Conservation (phyloP, 345 rosid species). For the Melastoma malabathricum region DNA sequence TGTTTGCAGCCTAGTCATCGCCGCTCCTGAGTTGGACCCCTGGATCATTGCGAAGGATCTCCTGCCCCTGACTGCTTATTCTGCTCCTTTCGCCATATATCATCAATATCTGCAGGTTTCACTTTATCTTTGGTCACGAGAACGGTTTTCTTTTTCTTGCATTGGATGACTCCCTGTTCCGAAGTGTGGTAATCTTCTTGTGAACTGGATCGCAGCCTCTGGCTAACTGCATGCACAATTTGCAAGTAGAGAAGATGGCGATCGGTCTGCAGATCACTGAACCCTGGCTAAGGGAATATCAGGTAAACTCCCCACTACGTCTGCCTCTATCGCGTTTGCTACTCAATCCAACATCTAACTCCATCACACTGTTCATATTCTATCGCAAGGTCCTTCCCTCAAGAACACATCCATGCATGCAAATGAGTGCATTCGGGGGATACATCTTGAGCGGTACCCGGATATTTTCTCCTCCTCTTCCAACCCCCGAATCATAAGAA, state of each 20-base stretch:
- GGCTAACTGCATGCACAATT: slow-evolving; percentile 76
- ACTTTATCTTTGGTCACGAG: background rate
- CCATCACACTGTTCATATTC: background rate
- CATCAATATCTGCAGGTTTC: slow-evolving; percentile 86
- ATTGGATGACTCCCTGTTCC: no score
- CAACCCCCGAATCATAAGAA: background rate
- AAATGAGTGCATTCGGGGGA: slow-evolving; percentile 78
- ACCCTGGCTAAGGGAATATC: slow-evolving; percentile 94
- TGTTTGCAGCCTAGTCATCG: slow-evolving; percentile 58
- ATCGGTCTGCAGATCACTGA: slow-evolving; percentile 78
- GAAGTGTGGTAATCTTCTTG: background rate
- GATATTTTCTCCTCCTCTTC: slow-evolving; percentile 14
- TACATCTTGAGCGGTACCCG: slow-evolving; percentile 76
- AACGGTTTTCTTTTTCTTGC: no score
- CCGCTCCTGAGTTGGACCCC: slow-evolving; percentile 73
- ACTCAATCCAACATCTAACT: background rate
- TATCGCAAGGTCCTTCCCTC: slow-evolving; percentile 68
- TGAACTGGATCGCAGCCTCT: slow-evolving; percentile 41
- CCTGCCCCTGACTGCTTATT: slow-evolving; percentile 59
- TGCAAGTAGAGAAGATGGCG: slow-evolving; percentile 73
- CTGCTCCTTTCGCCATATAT: slow-evolving; percentile 85
- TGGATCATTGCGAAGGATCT: slow-evolving; percentile 59
- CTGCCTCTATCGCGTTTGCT: background rate
- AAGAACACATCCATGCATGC: slow-evolving; percentile 92
- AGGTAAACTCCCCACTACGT: slow-evolving; percentile 21